Evolutionary conservation across 345 rosid genomes (phyloP), one percentile per base, ranked within the genome.

Genomic region (Gossypium mustelinum): DNA sequence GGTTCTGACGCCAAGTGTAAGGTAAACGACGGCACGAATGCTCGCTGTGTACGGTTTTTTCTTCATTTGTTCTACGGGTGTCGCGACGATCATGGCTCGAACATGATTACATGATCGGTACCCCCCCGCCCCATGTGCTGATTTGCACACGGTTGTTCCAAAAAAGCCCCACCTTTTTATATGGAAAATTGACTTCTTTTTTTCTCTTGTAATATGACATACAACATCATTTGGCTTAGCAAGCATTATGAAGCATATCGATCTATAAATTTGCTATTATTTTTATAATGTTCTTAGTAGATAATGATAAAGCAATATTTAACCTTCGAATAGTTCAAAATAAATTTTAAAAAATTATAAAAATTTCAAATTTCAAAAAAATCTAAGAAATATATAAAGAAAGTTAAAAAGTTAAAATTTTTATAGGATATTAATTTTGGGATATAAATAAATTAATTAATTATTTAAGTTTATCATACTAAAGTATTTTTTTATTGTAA

Each of bases 41-140:
- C 82, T 73, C 62, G 70, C 47, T 12, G 75, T 6, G 55, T 34
- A 11, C 24, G 64, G 3, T 24, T 14, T 14, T 74, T 24, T 2
- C 1, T 18, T 2, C 1, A 0, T 0, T 56, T 17, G 25, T 18
- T 61, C 8, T 18, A 72, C 79, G 72, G 76, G 77, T 80, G 85
- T 76, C 74, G 11, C 0, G 25, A 0, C 10, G 0, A 2, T 22
- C 24, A 13, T 6, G n/a, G 48, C 71, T 70, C 68, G 63, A 80
- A 82, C 81, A 82, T 82, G 85, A 70, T 29, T 3, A 82, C 81
- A 82, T 80, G 85, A 73, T 29, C 6, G 25, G 41, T 45, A 54
- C 56, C 25, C 1, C 24, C 24, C 24, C 24, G 24, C 24, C 24
- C 75, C 88, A 83, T 83, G 85, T 85, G 88, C 84, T 1, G 41